These are phyloP conservation scores for Quercus suber DNA, from an alignment of 306 rosid genomes.

Conservation along the genomic window DNA sequence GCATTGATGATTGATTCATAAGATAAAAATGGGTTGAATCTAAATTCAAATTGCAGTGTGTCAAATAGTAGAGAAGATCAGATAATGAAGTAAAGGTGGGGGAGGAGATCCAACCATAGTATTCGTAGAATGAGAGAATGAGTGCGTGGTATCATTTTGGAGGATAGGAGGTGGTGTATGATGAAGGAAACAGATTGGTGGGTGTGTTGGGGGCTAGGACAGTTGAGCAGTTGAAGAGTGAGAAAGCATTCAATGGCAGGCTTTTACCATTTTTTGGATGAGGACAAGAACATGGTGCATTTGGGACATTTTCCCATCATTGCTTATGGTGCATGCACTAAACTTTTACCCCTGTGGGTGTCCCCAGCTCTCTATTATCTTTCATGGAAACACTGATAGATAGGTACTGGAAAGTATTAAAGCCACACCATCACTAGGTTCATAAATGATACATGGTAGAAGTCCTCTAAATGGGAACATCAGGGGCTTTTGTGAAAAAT, in stretches of 20 bases:
- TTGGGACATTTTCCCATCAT: constrained; percentile 27
- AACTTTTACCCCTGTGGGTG: neutral
- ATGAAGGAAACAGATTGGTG: constrained; percentile 41
- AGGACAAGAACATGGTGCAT: constrained; percentile 41
- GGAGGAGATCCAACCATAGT: constrained; percentile 46
- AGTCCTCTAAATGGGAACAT: no score
- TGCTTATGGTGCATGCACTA: neutral
- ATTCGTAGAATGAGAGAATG: constrained; percentile 49
- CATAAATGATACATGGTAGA: no score
- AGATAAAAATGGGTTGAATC: constrained; percentile 19
- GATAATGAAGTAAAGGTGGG: constrained; percentile 40
- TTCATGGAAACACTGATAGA: no score
- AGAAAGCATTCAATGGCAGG: constrained; percentile 33
- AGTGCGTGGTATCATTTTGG: constrained; percentile 33
- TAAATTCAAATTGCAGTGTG: constrained; percentile 30
- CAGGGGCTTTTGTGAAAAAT: no score
- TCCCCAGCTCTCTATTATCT: no score
- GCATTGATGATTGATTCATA: constrained; percentile 53
- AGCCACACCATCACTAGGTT: no score
- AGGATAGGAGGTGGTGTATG: constrained; percentile 41
- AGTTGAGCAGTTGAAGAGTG: constrained; percentile 40
- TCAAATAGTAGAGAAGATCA: constrained; percentile 34
- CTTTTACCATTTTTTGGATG: constrained; percentile 46
- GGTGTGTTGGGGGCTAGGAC: neutral
- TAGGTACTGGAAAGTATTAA: no score